These are phyloP conservation scores for Colletotrichum endophyticum DNA, from an alignment of 2,329 filamentous ascomycete genomes.

Conservation along the genomic window DNA sequence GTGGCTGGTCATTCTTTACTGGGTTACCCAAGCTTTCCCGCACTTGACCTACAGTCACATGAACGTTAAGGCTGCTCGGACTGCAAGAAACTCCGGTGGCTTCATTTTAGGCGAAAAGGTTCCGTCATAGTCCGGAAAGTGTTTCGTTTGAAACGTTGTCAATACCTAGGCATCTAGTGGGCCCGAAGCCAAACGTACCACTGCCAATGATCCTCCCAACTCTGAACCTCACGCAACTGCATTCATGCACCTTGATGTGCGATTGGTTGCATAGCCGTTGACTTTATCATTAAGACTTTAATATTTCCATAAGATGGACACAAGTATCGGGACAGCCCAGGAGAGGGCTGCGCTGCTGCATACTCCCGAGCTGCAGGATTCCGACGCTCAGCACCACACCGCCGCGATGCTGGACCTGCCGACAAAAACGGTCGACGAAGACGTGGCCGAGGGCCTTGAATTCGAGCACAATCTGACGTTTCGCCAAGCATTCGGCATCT, in stretches of 20 bases:
- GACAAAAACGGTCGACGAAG: neutral
- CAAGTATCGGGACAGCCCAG: neutral
- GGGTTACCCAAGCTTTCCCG: neutral
- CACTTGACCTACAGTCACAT: neutral
- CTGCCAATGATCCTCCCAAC: neutral
- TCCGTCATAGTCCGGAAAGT: neutral
- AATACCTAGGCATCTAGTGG: neutral
- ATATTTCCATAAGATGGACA: neutral
- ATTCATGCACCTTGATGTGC: neutral
- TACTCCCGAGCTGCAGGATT: neutral
- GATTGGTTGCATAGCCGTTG: neutral
- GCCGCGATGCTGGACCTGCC: neutral
- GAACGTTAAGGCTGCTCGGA: neutral
- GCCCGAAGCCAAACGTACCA: neutral
- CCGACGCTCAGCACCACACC: neutral
- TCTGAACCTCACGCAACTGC: neutral
- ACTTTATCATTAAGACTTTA: neutral
- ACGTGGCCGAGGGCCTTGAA: neutral
- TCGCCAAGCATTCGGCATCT: neutral
- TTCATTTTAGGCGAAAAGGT: neutral
- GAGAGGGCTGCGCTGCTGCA: neutral
- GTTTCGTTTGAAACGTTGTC: neutral
- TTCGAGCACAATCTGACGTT: neutral
- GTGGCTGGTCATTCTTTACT: neutral
- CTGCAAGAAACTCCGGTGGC: neutral